A percentile compares a stretch with the other conserved stretches of the same genome.
Conservation (phyloP, 805 yeast species). For the Wickerhamiella australiensis region DNA sequence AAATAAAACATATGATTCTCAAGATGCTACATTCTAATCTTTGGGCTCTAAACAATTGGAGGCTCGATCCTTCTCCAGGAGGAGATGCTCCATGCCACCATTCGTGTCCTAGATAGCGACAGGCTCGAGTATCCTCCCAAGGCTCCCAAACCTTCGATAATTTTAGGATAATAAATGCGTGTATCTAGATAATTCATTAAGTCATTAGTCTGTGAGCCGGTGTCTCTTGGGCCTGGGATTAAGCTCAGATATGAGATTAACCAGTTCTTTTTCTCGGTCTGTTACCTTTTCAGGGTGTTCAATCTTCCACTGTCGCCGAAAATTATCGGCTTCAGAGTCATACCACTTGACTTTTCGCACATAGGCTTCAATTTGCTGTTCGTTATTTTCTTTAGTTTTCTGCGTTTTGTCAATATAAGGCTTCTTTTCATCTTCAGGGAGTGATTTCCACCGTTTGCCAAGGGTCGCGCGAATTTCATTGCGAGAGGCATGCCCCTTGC, state of each 20-base stretch:
- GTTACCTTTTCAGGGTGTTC: slow-evolving; percentile 25
- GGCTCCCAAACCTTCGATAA: neutral
- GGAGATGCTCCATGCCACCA: no score
- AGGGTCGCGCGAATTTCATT: slow-evolving; percentile 32
- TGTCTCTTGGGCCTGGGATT: slow-evolving; percentile 16
- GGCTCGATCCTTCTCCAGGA: no score
- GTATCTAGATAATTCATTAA: neutral
- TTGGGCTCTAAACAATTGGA: no score
- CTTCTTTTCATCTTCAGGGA: slow-evolving; percentile 28
- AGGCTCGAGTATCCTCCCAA: no score
- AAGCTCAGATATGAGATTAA: slow-evolving; percentile 13
- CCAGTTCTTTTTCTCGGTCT: slow-evolving; percentile 20
- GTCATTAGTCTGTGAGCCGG: slow-evolving; percentile 14
- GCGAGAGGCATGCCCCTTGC: slow-evolving; percentile 30
- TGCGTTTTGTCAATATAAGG: slow-evolving; percentile 30
- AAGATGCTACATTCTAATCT: no score
- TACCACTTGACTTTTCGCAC: slow-evolving; percentile 26
- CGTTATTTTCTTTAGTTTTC: slow-evolving; percentile 27
- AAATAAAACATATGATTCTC: neutral
- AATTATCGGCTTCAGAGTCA: slow-evolving; percentile 30
- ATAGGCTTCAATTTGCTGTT: slow-evolving; percentile 27
- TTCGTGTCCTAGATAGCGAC: no score
- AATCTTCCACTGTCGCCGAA: slow-evolving; percentile 30
- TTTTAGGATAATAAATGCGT: neutral
- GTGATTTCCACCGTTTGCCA: slow-evolving; percentile 33